Evolutionary conservation across 1,284 basidiomycete genomes (phyloP).

Genomic region (Ganoderma lingzhi): DNA sequence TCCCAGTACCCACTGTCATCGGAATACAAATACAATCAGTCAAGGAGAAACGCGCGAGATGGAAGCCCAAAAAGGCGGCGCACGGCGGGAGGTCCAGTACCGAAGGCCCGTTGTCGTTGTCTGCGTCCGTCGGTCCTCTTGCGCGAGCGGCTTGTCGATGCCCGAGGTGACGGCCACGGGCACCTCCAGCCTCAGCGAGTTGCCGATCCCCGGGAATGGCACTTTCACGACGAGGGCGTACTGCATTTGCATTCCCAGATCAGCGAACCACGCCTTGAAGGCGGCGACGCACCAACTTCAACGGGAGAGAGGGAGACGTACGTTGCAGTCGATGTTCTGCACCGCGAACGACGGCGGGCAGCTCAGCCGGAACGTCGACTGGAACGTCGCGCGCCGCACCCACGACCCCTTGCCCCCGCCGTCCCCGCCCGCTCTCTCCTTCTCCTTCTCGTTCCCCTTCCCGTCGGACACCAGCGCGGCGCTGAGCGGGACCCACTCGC

Average conservation of each 20-base stretch:
- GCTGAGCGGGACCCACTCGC: conserved; percentile 13
- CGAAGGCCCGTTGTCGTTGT: neutral
- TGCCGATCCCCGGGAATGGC: conserved; percentile 30
- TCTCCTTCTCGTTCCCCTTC: neutral
- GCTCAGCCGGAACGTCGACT: conserved; percentile 19
- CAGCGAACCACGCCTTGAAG: too few relatives aligned
- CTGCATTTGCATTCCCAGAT: neutral
- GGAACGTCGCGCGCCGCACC: conserved; percentile 21
- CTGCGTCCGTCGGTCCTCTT: neutral
- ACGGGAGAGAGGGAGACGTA: neutral
- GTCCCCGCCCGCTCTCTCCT: neutral
- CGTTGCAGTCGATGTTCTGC: conserved; percentile 15
- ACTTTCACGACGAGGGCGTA: conserved; percentile 24
- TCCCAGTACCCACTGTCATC: conserved; percentile 16
- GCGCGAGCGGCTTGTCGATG: conserved; percentile 14
- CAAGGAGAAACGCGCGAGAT: neutral
- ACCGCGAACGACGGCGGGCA: conserved; percentile 24
- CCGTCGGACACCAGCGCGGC: neutral
- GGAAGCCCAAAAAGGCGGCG: neutral
- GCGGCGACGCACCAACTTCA: too few relatives aligned
- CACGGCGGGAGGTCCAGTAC: conserved; percentile 18
- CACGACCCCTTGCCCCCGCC: conserved; percentile 10
- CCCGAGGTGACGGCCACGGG: conserved; percentile 27
- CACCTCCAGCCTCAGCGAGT: conserved; percentile 17
- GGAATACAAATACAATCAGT: neutral